Evolutionary conservation across 83 land plant genomes (phyloP).

Genomic region (Diphasiastrum complanatum): DNA sequence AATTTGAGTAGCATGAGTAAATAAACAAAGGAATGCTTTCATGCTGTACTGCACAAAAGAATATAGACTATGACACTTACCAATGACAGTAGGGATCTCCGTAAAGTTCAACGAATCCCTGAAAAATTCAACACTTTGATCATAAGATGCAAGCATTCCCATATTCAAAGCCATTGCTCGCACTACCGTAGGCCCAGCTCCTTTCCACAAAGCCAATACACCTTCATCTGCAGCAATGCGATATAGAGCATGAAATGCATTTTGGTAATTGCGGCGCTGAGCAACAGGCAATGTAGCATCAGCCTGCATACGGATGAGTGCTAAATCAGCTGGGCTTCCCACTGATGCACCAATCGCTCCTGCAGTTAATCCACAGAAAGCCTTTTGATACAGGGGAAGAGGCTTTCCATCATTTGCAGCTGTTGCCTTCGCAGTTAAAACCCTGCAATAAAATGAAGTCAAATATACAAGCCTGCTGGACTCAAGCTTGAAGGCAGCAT

Average conservation of each 20-base stretch:
- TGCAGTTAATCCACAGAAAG: constrained; percentile 93
- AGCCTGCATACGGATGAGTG: constrained; percentile 97
- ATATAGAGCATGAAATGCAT: constrained; percentile 88
- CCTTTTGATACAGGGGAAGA: constrained; percentile 88
- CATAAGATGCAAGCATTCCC: constrained; percentile 99
- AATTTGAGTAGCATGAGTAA: too few species aligned
- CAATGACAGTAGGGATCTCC: constrained; percentile 66
- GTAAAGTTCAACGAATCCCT: constrained; percentile 61
- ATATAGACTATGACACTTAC: too few species aligned
- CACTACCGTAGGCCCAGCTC: constrained; percentile 96
- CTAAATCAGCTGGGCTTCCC: constrained; percentile 93
- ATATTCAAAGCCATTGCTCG: constrained; percentile 97
- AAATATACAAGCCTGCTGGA: too few species aligned
- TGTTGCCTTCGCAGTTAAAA: constrained; percentile 82
- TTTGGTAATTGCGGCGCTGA: constrained; percentile 74
- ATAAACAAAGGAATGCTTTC: too few species aligned
- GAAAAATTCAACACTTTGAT: constrained; percentile 84
- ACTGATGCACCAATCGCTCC: constrained; percentile 94
- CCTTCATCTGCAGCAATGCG: constrained; percentile 84
- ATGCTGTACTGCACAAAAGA: too few species aligned
- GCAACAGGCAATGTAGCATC: constrained; percentile 90
- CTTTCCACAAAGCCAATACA: constrained; percentile 94
- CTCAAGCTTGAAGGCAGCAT: too few species aligned
- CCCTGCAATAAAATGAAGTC: too few species aligned
- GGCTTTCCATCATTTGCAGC: constrained; percentile 96